Conservation (phyloP, 495 filamentous ascomycete genomes). For the Aspergillus indologenus region DNA sequence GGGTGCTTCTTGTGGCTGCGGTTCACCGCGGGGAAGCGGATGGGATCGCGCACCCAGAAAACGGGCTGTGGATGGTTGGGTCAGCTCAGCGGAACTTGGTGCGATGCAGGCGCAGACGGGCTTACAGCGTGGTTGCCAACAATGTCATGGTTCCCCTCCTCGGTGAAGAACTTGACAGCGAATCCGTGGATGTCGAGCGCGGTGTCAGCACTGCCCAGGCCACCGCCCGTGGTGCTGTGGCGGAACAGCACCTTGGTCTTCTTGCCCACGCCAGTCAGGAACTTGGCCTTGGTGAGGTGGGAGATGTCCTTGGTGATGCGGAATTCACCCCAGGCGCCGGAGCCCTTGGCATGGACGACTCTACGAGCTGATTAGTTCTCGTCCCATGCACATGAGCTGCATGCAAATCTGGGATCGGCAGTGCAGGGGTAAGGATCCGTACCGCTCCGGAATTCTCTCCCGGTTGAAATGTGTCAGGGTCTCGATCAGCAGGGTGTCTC, state of each 20-base stretch:
- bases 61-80: slow-evolving; percentile 28
- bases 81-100: not conserved
- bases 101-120: not conserved
- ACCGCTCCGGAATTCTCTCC: slow-evolving; percentile 48
- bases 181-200: slow-evolving; percentile 66
- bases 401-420: not conserved
- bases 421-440: slow-evolving; percentile 14
- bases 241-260: slow-evolving; percentile 59
- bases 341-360: slow-evolving; percentile 62
- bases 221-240: slow-evolving; percentile 63
- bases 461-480: slow-evolving; percentile 56
- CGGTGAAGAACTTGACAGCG: slow-evolving; percentile 72
- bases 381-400: no score
- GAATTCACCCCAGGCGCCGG: slow-evolving; percentile 61
- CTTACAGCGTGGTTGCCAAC: slow-evolving; percentile 35
- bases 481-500: slow-evolving; percentile 29
- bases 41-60: slow-evolving; percentile 55
- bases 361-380: slow-evolving; percentile 28
- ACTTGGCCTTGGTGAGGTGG: slow-evolving; percentile 38
- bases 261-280: slow-evolving; percentile 52
- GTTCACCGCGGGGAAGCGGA: slow-evolving; percentile 54
- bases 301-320: slow-evolving; percentile 55
- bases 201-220: slow-evolving; percentile 63
- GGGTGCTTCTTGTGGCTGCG: slow-evolving; percentile 50
- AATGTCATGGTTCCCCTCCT: slow-evolving; percentile 71